Evolutionary conservation across 805 yeast genomes (phyloP).

Genomic region (Candida oleophila): DNA sequence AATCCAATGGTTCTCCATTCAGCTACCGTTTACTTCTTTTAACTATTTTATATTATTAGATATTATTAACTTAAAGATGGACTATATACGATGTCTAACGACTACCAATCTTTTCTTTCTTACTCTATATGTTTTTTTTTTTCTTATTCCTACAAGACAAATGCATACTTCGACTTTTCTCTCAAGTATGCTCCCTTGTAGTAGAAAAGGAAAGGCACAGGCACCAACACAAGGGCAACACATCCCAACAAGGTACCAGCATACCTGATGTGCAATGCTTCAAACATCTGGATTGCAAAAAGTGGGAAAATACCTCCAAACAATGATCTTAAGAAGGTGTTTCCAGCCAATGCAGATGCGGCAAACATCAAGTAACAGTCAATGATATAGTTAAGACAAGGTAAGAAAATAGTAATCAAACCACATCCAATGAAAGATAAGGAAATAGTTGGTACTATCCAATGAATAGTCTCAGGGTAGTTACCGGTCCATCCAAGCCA

Average conservation of each 20-base stretch:
- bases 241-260: constrained; percentile 56
- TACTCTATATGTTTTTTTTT: too few species aligned
- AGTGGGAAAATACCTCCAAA: constrained; percentile 65
- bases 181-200: constrained; percentile 34
- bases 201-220: constrained; percentile 51
- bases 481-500: constrained; percentile 91
- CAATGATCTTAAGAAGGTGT: constrained; percentile 56
- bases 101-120: background rate
- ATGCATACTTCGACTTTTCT: constrained; percentile 7
- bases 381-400: constrained; percentile 58
- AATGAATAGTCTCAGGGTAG: constrained; percentile 68
- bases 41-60: background rate
- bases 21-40: too few species aligned
- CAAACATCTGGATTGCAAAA: constrained; percentile 54
- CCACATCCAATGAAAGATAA: constrained; percentile 45
- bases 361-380: constrained; percentile 59
- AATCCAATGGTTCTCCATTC: too few species aligned
- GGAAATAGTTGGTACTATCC: constrained; percentile 63
- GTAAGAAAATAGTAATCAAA: constrained; percentile 55
- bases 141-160: constrained; percentile 1
- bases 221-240: constrained; percentile 46
- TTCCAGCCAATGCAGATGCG: constrained; percentile 66
- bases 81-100: too few species aligned
- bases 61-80: background rate
- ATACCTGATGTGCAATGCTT: constrained; percentile 50